Conservation (phyloP, 768 basidiomycete genomes). For the Tephrocybe rancida region DNA sequence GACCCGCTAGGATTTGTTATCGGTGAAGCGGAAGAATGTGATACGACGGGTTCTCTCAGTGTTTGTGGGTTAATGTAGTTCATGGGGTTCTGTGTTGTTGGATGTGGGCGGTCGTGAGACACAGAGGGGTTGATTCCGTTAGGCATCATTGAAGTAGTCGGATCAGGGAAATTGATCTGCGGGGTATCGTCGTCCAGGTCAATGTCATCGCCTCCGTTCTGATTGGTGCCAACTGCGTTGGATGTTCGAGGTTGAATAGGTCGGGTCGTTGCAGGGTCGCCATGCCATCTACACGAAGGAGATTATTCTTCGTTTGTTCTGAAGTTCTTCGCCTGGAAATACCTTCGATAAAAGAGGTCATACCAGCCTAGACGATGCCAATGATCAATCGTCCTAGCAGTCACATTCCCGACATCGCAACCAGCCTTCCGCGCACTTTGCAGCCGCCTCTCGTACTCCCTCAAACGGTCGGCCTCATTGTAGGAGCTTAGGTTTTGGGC, state of each 20-base stretch:
- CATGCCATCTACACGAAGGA: constrained; percentile 54
- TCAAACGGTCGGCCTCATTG: constrained; percentile 63
- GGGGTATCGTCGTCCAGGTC: constrained; percentile 55
- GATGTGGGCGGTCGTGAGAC: constrained; percentile 35
- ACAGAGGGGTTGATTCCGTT: constrained; percentile 31
- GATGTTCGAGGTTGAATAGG: constrained; percentile 41
- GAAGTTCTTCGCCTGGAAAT: constrained; percentile 10
- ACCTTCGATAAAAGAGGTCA: constrained; percentile 71
- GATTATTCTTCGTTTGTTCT: constrained; percentile 7
- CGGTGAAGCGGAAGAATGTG: constrained; percentile 27
- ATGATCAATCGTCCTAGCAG: constrained; percentile 73
- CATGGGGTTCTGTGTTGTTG: constrained; percentile 24
- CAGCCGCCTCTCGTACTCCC: constrained; percentile 74
- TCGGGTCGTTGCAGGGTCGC: constrained; percentile 62
- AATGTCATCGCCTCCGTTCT: constrained; percentile 39
- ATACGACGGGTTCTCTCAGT: constrained; percentile 33
- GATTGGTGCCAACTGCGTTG: constrained; percentile 30
- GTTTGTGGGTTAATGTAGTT: constrained; percentile 40
- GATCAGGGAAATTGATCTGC: constrained; percentile 44
- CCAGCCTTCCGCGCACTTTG: constrained; percentile 65
- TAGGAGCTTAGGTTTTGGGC: constrained; percentile 36
- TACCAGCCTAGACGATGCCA: constrained; percentile 84
- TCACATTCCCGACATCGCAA: constrained; percentile 74
- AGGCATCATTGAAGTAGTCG: constrained; percentile 27
- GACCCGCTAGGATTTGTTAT: constrained; percentile 19